Evolutionary conservation across 2,329 filamentous ascomycete species (phyloP), one percentile per base, ranked within the genome.

Genomic region (Fusarium gaditjirri): DNA sequence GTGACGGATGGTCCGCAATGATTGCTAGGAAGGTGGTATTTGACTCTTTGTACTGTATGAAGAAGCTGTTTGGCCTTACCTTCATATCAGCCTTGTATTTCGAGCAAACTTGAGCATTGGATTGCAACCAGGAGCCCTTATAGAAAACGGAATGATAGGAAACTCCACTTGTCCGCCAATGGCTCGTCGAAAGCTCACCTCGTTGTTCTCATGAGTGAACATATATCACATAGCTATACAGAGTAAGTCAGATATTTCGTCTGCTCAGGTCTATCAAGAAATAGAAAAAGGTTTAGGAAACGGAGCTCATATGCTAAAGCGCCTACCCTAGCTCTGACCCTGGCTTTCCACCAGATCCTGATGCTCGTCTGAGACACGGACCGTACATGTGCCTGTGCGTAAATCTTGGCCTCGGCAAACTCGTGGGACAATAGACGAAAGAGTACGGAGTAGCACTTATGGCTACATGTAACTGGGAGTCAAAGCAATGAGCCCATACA

Each of bases 341-440:
- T 35, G 47, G 29, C 47, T 50, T 35, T 46, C 46, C 35, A 43
- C 44, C 41, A 53, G 46, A 56, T 54, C 52, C 65, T 39, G 27
- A 47, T 43, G 36, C 46, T 50, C 41, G 46, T 56, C 54, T 61
- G 47, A 66, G 50, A 64, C 61, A 61, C 69, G 69, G 65, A 60
- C 55, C 58, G 54, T 61, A 61, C 36, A 36, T 63, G 38, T 53
- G 60, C 53, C 55, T 49, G 43, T 49, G 39, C 56, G 42, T 59
- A 42, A 44, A 59, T 56, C 55, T 60, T 59, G 43, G 53, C 59
- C 59, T 53, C 50, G 46, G 39, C 21, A 49, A 44, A 42, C 63
- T 60, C 23, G 60, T 52, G 53, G 35, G 57, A 63, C 44, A 41
- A 43, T 47, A 33, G 33, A 29, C 11, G 19, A 53, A 50, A 35